Base-by-base conservation (phyloP, 2,329 filamentous ascomycete genomes). In the Colletotrichum kahawae region DNA sequence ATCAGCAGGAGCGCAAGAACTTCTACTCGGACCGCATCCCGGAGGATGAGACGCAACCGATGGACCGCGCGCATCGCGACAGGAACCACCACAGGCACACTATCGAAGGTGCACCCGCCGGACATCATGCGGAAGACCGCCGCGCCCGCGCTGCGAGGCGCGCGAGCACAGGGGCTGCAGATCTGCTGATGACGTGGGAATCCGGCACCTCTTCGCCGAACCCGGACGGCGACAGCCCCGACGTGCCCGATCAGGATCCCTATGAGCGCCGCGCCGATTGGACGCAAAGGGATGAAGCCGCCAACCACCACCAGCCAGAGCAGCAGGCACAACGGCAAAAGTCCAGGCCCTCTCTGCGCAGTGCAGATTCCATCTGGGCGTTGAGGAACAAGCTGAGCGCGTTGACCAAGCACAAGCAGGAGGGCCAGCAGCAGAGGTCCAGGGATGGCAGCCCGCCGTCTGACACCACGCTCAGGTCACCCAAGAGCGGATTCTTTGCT, bases 231-330 rank as follows among this genome's bases (percentile, higher is more conserved):
- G 82, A 81, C 27, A 78, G 79, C 43, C 70, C 79, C 16, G 80
- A 82, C 9, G 74, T 80, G 72, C 72, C 77, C 29, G 75, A 74
- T 6, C 76, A 75, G 75, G 59, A 79, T 5, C 67, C 79, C 16
- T 76, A 84, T 34, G 82, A 86, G 70, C 84, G 86, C 77, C 84
- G 87, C 36, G 87, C 88, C 70, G 90, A 92, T 80, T 92, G 91
- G 91, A 88, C 89, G 34, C 90, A 92, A 79, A 88, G 86, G 78
- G 90, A 92, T 76, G 88, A 91, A 81, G 65, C 78, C 18, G 64
- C 76, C 3, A 24, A 24, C 71, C 75, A 77, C 75, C 78, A 77
- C 78, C 62, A 68, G 43, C 76, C 77, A 57, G 62, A 29, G 21
- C 54, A 33, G 74, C 76, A 78, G 76, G 77, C 62, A 67, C 66